phyloP scores from a whole-genome alignment of 1,284 basidiomycete species.

The Ceratobasidium sp. region DNA sequence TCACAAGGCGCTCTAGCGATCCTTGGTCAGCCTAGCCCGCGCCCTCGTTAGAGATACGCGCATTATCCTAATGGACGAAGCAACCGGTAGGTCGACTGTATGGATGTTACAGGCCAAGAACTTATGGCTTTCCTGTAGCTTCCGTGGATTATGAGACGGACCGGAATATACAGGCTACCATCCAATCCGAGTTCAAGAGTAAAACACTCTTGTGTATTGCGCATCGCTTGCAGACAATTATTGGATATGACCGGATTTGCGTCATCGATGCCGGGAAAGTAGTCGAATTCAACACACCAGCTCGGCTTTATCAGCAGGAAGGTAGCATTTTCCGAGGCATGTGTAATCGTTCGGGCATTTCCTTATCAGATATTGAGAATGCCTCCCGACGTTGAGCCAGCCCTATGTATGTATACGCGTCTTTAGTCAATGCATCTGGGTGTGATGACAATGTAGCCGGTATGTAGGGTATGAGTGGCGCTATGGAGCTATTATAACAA shows the following conservation, averaged over 20 bases:
- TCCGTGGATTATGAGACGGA: constrained; percentile 53
- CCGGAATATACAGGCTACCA: constrained; percentile 57
- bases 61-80: constrained; percentile 82
- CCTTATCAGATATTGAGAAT: constrained; percentile 68
- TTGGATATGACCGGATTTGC: constrained; percentile 78
- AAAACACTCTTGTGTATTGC: constrained; percentile 56
- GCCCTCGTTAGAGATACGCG: constrained; percentile 81
- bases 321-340: constrained; percentile 76
- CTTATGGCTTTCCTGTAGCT: constrained; percentile 25
- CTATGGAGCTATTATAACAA: too few species aligned
- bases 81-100: constrained; percentile 65
- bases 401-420: background rate
- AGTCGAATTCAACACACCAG: constrained; percentile 77
- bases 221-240: constrained; percentile 77
- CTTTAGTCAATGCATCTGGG: too few species aligned
- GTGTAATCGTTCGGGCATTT: constrained; percentile 76
- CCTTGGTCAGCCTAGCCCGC: constrained; percentile 80
- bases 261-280: constrained; percentile 78
- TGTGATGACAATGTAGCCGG: too few species aligned
- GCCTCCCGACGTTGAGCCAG: constrained; percentile 47
- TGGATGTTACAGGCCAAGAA: too few species aligned
- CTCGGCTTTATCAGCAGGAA: constrained; percentile 64
- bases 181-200: constrained; percentile 57
- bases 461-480: too few species aligned
- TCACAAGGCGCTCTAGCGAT: constrained; percentile 60